Conservation (phyloP, 2,329 filamentous ascomycete genomes). For the Calonectria montana region DNA sequence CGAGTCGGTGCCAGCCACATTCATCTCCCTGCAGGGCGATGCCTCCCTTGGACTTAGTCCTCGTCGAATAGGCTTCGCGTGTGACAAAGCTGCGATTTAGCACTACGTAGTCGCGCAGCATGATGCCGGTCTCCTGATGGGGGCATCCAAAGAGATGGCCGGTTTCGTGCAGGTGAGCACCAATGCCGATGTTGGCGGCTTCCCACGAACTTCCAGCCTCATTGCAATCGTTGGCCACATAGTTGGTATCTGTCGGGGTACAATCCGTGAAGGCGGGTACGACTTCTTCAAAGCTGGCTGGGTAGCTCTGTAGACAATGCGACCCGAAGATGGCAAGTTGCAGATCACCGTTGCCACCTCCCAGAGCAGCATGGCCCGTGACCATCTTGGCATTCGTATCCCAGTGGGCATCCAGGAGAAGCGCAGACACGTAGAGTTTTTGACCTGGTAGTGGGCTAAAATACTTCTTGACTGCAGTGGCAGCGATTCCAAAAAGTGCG, state of each 20-base stretch:
- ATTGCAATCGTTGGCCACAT: constrained; percentile 86
- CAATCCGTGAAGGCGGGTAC: constrained; percentile 91
- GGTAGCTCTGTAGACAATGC: constrained; percentile 91
- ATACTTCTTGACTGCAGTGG: constrained; percentile 80
- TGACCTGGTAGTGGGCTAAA: constrained; percentile 82
- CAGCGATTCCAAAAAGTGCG: constrained; percentile 81
- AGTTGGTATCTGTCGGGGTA: constrained; percentile 84
- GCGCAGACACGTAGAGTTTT: constrained; percentile 86
- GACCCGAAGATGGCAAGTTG: constrained; percentile 93
- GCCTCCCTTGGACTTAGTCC: constrained; percentile 85
- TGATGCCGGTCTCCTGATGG: constrained; percentile 90
- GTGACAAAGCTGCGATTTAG: constrained; percentile 86
- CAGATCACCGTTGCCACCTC: constrained; percentile 77
- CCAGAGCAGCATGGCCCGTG: constrained; percentile 85
- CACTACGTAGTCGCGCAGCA: constrained; percentile 88
- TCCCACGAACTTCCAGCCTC: constrained; percentile 95
- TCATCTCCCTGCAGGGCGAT: constrained; percentile 82
- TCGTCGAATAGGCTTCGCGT: constrained; percentile 86
- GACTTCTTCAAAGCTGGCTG: constrained; percentile 88
- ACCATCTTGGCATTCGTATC: constrained; percentile 77
- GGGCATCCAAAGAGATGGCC: constrained; percentile 92
- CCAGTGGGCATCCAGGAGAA: constrained; percentile 92
- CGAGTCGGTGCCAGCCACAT: constrained; percentile 91
- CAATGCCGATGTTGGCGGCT: constrained; percentile 92
- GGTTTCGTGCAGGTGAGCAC: constrained; percentile 90